These are phyloP conservation scores for Penicillium longicatenatum DNA, from an alignment of 495 filamentous ascomycete genomes.

Conservation along the genomic window DNA sequence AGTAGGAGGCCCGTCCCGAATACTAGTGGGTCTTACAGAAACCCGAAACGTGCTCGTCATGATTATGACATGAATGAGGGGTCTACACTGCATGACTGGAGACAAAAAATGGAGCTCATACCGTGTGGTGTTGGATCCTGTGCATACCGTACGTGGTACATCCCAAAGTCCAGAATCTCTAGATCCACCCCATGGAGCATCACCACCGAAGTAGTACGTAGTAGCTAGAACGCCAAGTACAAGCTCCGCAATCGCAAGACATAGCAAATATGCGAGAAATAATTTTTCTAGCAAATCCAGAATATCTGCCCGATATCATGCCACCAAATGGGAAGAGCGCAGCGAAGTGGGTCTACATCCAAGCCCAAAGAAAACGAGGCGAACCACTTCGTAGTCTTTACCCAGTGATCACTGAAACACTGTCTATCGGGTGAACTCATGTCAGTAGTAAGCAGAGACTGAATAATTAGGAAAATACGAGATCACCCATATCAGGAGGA, in stretches of 20 bases:
- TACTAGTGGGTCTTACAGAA: constrained; percentile 13
- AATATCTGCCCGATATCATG: constrained; percentile 7
- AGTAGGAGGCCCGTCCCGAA: constrained; percentile 24
- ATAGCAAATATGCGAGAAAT: background rate
- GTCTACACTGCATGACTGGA: background rate
- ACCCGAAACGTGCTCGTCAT: constrained; percentile 14
- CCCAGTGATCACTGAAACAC: background rate
- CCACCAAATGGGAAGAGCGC: constrained; percentile 11
- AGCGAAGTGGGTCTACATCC: constrained; percentile 5
- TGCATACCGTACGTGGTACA: background rate
- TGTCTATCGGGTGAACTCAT: too few relatives aligned
- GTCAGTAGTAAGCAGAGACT: background rate
- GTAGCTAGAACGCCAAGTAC: background rate
- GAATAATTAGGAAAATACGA: background rate
- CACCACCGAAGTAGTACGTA: background rate
- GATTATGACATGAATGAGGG: constrained; percentile 11
- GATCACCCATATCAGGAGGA: background rate
- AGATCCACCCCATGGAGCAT: background rate
- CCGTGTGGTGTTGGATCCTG: background rate
- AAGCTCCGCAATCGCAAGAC: constrained; percentile 15
- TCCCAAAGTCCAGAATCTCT: background rate
- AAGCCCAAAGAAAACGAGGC: background rate
- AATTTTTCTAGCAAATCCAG: background rate
- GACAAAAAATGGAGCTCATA: background rate
- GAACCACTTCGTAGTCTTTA: background rate